Percentiles rank a stretch among this genome's conserved stretches.
Conservation (phyloP, 371 early-diverging fungal species). For the Mortierella sp. region DNA sequence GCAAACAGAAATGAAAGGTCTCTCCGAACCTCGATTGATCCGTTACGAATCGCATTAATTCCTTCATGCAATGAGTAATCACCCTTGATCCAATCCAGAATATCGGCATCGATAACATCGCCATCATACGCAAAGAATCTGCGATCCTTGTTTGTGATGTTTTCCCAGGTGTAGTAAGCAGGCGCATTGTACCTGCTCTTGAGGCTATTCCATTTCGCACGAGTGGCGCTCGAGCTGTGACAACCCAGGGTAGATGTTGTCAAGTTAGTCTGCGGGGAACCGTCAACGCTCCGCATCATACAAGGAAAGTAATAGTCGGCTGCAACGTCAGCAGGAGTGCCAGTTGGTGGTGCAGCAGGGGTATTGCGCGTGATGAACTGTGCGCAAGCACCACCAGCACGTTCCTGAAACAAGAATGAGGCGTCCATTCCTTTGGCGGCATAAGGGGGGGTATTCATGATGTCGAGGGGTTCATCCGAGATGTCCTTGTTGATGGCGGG, state of each 20-base stretch:
- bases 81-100: slow-evolving; percentile 63
- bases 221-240: slow-evolving; percentile 59
- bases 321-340: too few species aligned
- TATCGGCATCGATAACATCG: slow-evolving; percentile 70
- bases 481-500: slow-evolving; percentile 58
- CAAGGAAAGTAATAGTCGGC: slow-evolving; percentile 84
- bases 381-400: slow-evolving; percentile 21
- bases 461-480: slow-evolving; percentile 55
- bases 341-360: not conserved
- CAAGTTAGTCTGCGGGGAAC: slow-evolving; percentile 55
- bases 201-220: slow-evolving; percentile 27
- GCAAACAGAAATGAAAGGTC: slow-evolving; percentile 50
- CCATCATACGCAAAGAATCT: slow-evolving; percentile 80
- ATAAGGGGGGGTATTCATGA: slow-evolving; percentile 64
- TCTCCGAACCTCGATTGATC: slow-evolving; percentile 18
- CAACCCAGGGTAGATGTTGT: slow-evolving; percentile 64
- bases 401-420: slow-evolving; percentile 61
- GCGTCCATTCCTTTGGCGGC: slow-evolving; percentile 63
- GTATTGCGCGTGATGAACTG: slow-evolving; percentile 16
- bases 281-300: slow-evolving; percentile 58
- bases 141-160: slow-evolving; percentile 57
- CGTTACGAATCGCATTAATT: slow-evolving; percentile 56
- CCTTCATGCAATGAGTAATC: slow-evolving; percentile 66
- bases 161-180: slow-evolving; percentile 78
- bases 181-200: slow-evolving; percentile 44